These are phyloP conservation scores for Lactuca saligna DNA, from an alignment of 129 eudicot genomes.

Conservation along the genomic window DNA sequence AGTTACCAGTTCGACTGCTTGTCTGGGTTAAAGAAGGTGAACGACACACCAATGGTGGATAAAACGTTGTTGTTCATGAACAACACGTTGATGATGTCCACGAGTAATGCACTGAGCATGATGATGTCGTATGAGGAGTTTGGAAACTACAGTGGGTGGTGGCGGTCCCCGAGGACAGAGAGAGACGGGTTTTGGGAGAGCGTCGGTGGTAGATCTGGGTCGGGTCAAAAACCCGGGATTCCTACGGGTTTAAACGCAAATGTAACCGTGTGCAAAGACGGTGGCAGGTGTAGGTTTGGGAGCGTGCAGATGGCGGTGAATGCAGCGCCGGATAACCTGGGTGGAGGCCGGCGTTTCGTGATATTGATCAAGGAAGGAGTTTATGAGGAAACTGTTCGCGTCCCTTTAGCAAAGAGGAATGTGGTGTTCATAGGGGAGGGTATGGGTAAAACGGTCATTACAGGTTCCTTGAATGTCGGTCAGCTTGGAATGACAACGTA, in stretches of 20 bases:
- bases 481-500: constrained; percentile 42
- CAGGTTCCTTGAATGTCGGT: constrained; percentile 50
- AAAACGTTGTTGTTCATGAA: constrained; percentile 33
- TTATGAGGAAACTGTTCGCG: constrained; percentile 61
- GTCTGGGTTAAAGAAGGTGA: constrained; percentile 30
- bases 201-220: neutral
- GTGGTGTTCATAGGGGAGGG: constrained; percentile 70
- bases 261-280: constrained; percentile 51
- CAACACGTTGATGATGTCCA: constrained; percentile 27
- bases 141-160: constrained; percentile 30
- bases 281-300: constrained; percentile 29
- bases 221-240: constrained; percentile 19
- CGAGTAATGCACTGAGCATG: constrained; percentile 55
- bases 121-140: constrained; percentile 31
- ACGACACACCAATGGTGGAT: constrained; percentile 20
- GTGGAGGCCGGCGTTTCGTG: constrained; percentile 38
- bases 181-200: constrained; percentile 58
- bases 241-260: constrained; percentile 30
- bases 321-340: constrained; percentile 36
- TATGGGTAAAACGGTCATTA: constrained; percentile 70
- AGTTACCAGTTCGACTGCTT: constrained; percentile 48
- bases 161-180: constrained; percentile 55
- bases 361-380: constrained; percentile 54
- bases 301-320: constrained; percentile 64
- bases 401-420: constrained; percentile 50